A percentile compares a stretch with the other conserved stretches of the same genome.
Conservation (phyloP, 2,329 filamentous ascomycete species). For the Samsoniella hepiali region DNA sequence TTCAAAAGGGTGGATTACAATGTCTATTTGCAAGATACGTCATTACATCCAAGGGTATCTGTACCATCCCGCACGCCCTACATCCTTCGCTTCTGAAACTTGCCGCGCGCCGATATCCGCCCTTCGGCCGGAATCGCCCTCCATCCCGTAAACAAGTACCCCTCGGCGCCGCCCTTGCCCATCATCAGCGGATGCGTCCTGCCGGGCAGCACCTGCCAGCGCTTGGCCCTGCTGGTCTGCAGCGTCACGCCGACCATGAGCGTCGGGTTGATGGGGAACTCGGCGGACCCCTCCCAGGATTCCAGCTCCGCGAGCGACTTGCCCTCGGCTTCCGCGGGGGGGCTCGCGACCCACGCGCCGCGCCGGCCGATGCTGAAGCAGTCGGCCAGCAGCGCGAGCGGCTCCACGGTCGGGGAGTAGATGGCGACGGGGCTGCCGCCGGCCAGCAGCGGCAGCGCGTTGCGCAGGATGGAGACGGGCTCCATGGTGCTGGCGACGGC, state of each 20-base stretch:
- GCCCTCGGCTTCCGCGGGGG: conserved; percentile 43
- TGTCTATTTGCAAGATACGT: conserved; percentile 4
- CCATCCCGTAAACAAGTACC: conserved; percentile 83
- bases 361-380: conserved; percentile 78
- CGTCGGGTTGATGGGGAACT: conserved; percentile 86
- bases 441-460: conserved; percentile 73
- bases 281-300: conserved; percentile 58
- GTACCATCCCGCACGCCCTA: conserved; percentile 27
- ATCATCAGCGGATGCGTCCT: conserved; percentile 96
- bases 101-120: conserved; percentile 77
- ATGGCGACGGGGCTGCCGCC: conserved; percentile 83
- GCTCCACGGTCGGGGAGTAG: conserved; percentile 78
- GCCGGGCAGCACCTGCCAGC: conserved; percentile 89
- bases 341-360: conserved; percentile 65
- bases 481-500: conserved; percentile 82
- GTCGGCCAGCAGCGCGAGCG: conserved; percentile 73
- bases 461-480: conserved; percentile 68
- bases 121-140: conserved; percentile 77
- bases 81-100: conserved; percentile 67
- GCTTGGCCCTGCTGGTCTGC: conserved; percentile 73
- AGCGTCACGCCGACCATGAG: conserved; percentile 74
- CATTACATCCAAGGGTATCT: conserved; percentile 4
- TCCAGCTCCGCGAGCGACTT: conserved; percentile 49
- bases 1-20: background rate
- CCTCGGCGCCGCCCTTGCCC: conserved; percentile 79